Evolutionary conservation across 1,284 basidiomycete genomes (phyloP).

Genomic region (Trichosporon ovoides): DNA sequence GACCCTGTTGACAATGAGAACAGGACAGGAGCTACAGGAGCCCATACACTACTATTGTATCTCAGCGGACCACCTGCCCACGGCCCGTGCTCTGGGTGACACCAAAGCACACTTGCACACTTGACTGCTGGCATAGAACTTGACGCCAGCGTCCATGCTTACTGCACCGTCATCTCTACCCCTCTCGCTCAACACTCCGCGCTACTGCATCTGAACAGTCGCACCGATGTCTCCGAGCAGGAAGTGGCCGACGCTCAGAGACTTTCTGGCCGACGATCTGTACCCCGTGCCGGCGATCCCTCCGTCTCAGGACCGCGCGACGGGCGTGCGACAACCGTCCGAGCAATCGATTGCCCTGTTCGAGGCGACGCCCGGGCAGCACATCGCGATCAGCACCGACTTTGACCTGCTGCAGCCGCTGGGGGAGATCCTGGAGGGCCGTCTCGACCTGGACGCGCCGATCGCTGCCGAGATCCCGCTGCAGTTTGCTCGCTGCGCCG

Average conservation of each 20-base stretch:
- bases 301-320: background rate
- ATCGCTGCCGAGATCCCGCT: background rate
- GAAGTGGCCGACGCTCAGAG: slow-evolving; percentile 2
- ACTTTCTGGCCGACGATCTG: slow-evolving; percentile 6
- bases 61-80: too few species aligned
- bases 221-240: background rate
- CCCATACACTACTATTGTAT: too few species aligned
- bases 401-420: background rate
- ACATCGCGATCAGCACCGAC: background rate
- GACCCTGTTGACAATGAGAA: too few species aligned
- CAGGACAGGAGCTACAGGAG: too few species aligned
- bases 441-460: background rate
- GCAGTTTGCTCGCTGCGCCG: background rate
- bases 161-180: too few species aligned
- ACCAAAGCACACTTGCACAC: too few species aligned
- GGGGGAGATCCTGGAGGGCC: background rate
- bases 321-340: background rate
- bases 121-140: too few species aligned
- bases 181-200: too few species aligned
- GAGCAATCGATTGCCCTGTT: background rate
- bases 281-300: slow-evolving; percentile 7
- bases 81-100: too few species aligned
- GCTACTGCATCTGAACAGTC: too few species aligned
- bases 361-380: background rate
- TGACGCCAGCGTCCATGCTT: too few species aligned